Percentiles rank a stretch among this genome's conserved stretches.
These are phyloP conservation scores for Prunus mume DNA, from an alignment of 306 rosid genomes.

Conservation along the genomic window DNA sequence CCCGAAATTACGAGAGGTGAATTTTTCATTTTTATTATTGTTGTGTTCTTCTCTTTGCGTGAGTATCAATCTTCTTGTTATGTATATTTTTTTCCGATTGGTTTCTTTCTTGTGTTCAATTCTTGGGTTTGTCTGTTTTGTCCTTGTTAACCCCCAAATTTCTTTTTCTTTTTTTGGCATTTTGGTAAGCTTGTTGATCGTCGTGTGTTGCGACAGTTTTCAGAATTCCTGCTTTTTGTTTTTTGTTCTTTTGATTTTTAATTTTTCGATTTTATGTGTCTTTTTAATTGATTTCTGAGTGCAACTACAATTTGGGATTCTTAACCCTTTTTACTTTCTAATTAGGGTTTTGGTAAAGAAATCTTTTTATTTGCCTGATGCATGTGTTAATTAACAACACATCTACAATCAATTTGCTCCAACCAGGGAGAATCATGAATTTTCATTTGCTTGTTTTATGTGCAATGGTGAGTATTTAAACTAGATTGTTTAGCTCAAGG, in stretches of 20 bases:
- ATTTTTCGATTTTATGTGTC: not conserved
- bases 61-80: not conserved
- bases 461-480: not conserved
- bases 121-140: not conserved
- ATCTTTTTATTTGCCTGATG: not conserved
- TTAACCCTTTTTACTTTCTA: not conserved
- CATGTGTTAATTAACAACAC: not conserved
- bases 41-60: not conserved
- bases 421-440: not conserved
- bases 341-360: not conserved
- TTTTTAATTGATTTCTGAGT: not conserved
- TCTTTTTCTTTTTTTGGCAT: no score
- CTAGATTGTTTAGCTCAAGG: not conserved
- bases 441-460: not conserved
- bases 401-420: not conserved
- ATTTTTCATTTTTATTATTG: not conserved
- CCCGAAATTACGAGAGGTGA: conserved; percentile 7
- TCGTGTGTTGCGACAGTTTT: not conserved
- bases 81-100: not conserved
- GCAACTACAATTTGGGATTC: not conserved
- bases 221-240: not conserved
- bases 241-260: not conserved
- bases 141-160: not conserved
- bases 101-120: not conserved
- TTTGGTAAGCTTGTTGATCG: not conserved